Conservation (phyloP, 768 basidiomycete species). For the Dendrothele bispora region DNA sequence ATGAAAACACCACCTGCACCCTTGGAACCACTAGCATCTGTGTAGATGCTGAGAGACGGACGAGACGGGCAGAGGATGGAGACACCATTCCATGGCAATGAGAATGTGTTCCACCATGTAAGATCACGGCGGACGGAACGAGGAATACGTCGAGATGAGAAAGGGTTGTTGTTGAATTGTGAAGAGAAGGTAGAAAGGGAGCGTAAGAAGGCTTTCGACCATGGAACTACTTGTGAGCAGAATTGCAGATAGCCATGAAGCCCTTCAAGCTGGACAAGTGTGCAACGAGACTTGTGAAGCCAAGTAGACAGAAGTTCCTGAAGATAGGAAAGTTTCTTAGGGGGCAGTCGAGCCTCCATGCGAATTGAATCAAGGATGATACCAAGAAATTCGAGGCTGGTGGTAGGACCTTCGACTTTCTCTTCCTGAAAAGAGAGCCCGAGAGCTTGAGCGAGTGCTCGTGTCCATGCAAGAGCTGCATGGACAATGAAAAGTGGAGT, state of each 20-base stretch:
- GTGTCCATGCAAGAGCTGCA: background rate
- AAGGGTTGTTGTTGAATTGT: background rate
- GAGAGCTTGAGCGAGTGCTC: slow-evolving; percentile 8
- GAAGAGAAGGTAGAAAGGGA: background rate
- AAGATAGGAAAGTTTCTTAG: background rate
- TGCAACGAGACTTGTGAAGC: background rate
- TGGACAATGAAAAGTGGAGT: too few relatives aligned
- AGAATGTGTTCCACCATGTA: slow-evolving; percentile 3
- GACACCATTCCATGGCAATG: slow-evolving; percentile 2
- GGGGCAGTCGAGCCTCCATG: slow-evolving; percentile 15
- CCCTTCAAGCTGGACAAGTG: slow-evolving; percentile 14
- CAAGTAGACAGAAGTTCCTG: background rate
- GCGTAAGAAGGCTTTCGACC: background rate
- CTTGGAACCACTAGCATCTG: background rate
- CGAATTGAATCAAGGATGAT: slow-evolving; percentile 14
- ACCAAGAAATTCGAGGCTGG: background rate
- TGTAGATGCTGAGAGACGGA: background rate
- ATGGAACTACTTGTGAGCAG: background rate
- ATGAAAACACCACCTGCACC: too few relatives aligned
- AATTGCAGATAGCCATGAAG: slow-evolving; percentile 4
- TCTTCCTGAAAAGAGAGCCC: slow-evolving; percentile 13
- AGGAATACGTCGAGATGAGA: background rate
- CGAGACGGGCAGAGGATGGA: background rate
- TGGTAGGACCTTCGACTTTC: slow-evolving; percentile 8
- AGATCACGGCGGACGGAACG: background rate